Percentiles rank a stretch among this genome's conserved stretches.
Conservation (phyloP, 345 rosid species). For the Raphanus raphanistrum region DNA sequence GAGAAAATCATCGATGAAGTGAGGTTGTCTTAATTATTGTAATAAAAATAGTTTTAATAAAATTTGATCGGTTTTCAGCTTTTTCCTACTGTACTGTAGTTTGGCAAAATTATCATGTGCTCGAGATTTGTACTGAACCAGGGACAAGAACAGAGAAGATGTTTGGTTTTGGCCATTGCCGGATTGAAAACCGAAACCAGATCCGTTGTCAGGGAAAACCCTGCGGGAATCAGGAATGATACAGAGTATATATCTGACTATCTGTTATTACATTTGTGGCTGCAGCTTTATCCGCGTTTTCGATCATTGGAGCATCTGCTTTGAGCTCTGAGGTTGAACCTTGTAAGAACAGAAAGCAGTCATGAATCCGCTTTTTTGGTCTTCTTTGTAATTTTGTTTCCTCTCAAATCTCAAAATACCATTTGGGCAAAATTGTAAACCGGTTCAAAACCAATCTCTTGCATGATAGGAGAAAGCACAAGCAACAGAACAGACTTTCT, state of each 20-base stretch:
- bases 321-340: constrained; percentile 35
- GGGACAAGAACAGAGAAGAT: constrained; percentile 34
- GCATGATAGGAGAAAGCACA: not conserved
- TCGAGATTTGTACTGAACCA: constrained; percentile 39
- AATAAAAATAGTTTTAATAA: too few species aligned
- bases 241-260: constrained; percentile 49
- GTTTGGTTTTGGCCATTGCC: constrained; percentile 44
- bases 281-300: constrained; percentile 48
- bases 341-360: constrained; percentile 19
- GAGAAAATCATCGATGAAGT: too few species aligned
- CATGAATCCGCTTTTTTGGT: constrained; percentile 19
- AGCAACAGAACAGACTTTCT: not conserved
- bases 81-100: too few species aligned
- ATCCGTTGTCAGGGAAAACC: constrained; percentile 56
- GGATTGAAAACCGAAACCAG: constrained; percentile 16
- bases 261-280: constrained; percentile 47
- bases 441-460: constrained; percentile 1
- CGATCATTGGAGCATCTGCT: constrained; percentile 47
- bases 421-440: not conserved
- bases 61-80: too few species aligned
- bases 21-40: too few species aligned
- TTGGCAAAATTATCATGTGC: too few species aligned
- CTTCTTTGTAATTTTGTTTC: constrained; percentile 4
- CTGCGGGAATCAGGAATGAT: constrained; percentile 56
- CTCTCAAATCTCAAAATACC: not conserved